Evolutionary conservation across 345 rosid species (phyloP).

Genomic region (Salix udensis): DNA sequence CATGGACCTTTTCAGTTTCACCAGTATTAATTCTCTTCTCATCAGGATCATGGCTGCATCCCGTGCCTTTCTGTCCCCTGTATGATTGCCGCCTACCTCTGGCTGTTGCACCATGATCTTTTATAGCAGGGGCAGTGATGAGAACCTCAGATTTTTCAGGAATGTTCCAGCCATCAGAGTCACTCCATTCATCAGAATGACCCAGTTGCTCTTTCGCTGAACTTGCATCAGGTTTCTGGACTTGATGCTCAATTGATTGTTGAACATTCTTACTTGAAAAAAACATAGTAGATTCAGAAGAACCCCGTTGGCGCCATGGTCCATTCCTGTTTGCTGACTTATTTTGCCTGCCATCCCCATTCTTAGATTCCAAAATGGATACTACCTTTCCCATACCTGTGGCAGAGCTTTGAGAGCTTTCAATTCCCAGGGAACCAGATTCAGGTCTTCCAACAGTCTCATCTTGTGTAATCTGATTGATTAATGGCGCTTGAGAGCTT

Average conservation of each 20-base stretch:
- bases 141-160: constrained; percentile 42
- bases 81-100: constrained; percentile 52
- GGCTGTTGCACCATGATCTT: constrained; percentile 46
- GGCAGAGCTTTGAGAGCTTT: constrained; percentile 31
- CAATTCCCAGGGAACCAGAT: constrained; percentile 36
- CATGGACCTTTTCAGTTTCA: constrained; percentile 36
- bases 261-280: constrained; percentile 34
- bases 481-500: constrained; percentile 29
- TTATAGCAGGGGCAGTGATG: constrained; percentile 30
- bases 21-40: constrained; percentile 43
- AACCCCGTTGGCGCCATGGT: constrained; percentile 64
- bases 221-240: constrained; percentile 36
- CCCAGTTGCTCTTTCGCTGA: constrained; percentile 44
- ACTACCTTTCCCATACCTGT: constrained; percentile 38
- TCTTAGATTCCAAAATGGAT: constrained; percentile 37
- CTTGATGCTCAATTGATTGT: constrained; percentile 41
- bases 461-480: constrained; percentile 26
- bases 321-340: constrained; percentile 62
- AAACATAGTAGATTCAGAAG: constrained; percentile 38
- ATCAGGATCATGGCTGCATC: constrained; percentile 44
- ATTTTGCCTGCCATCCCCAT: constrained; percentile 52
- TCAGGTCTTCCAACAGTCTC: constrained; percentile 30
- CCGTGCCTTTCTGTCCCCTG: constrained; percentile 48
- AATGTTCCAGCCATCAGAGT: constrained; percentile 55
- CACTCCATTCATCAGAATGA: constrained; percentile 41